A percentile compares a stretch with the other conserved stretches of the same genome.
phyloP scores from a whole-genome alignment of 2,329 filamentous ascomycete genomes.

The Chrysoporthe cubensis region DNA sequence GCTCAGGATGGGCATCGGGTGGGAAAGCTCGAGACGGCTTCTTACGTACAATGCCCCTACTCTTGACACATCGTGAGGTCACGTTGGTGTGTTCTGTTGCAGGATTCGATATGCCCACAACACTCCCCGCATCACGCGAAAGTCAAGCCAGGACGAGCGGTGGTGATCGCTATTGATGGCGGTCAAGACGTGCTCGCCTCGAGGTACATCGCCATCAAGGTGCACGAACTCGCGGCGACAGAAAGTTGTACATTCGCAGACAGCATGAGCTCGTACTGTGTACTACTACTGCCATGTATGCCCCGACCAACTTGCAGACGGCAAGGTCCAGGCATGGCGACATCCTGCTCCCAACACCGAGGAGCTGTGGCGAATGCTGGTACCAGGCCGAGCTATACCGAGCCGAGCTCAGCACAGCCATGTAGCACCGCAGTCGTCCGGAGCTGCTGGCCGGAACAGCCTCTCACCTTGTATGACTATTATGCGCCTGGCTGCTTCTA shows the following conservation, averaged over 20 bases:
- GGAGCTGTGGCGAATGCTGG: neutral
- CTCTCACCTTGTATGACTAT: neutral
- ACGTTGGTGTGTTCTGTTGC: slow-evolving; percentile 24
- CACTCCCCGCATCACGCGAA: neutral
- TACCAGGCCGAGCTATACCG: neutral
- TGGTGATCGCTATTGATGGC: neutral
- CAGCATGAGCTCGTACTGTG: neutral
- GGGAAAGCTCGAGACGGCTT: slow-evolving; percentile 20
- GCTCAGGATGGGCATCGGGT: slow-evolving; percentile 10
- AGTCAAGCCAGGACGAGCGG: neutral
- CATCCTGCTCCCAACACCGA: too few species aligned
- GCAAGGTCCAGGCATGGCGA: too few species aligned
- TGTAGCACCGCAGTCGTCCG: neutral
- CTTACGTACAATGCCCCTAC: slow-evolving; percentile 27
- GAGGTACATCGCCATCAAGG: slow-evolving; percentile 4
- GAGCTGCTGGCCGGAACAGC: neutral
- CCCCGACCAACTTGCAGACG: neutral
- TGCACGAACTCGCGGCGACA: neutral
- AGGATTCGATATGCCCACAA: neutral
- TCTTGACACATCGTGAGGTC: slow-evolving; percentile 30
- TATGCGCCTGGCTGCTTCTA: neutral
- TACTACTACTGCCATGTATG: neutral
- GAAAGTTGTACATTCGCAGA: neutral
- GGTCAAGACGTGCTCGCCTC: neutral
- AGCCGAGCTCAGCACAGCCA: neutral